These are phyloP conservation scores for Recurvomyces mirabilis DNA, from an alignment of 495 filamentous ascomycete species.

Conservation along the genomic window DNA sequence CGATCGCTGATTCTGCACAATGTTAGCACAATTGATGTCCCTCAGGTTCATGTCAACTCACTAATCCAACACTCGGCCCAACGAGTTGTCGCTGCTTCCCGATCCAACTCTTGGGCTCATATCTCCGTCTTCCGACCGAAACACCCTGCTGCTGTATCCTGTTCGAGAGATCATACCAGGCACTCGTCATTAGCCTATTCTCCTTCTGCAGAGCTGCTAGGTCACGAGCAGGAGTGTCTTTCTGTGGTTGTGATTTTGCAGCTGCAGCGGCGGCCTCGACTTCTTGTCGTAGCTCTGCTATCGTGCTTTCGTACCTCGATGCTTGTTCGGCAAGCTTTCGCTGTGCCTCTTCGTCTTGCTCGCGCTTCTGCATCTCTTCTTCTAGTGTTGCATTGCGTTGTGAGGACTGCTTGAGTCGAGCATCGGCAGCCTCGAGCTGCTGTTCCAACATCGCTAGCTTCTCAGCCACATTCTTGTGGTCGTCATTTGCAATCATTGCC, in stretches of 20 bases:
- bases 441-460: conserved; percentile 17
- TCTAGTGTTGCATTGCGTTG: conserved; percentile 17
- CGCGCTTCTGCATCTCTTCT: conserved; percentile 3
- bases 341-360: background rate
- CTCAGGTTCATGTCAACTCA: conserved; percentile 1
- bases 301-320: conserved; percentile 2
- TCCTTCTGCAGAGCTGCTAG: conserved; percentile 47
- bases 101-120: conserved; percentile 78
- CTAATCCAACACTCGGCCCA: conserved; percentile 8
- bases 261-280: conserved; percentile 7
- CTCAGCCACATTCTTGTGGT: conserved; percentile 14
- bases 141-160: conserved; percentile 84
- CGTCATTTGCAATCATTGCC: background rate
- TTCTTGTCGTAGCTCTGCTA: conserved; percentile 14
- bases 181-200: conserved; percentile 71
- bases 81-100: conserved; percentile 61
- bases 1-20: too few species aligned
- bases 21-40: too few species aligned
- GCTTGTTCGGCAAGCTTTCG: background rate
- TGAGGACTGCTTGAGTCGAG: conserved; percentile 14
- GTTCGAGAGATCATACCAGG: conserved; percentile 82
- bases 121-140: conserved; percentile 57
- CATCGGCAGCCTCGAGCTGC: conserved; percentile 17
- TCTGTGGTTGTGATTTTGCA: background rate
- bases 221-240: conserved; percentile 7